A percentile compares a stretch with the other conserved stretches of the same genome.
Conservation (phyloP, 148 eudicot species). For the Limonium bicolor region DNA sequence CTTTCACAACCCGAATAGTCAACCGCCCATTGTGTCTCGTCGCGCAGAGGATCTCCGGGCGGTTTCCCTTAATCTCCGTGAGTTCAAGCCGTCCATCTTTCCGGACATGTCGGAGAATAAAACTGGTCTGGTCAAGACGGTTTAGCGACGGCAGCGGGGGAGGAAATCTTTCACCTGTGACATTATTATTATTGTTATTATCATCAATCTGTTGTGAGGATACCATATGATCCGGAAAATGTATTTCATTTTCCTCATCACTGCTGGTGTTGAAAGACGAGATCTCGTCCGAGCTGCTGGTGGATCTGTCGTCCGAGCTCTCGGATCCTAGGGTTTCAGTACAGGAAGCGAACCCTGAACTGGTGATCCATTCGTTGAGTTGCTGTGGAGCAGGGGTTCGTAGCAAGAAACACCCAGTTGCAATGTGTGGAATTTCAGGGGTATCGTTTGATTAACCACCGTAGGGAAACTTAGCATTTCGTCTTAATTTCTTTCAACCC, state of each 20-base stretch:
- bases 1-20: constrained; percentile 20
- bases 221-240: not conserved
- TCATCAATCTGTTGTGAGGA: not conserved
- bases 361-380: no score
- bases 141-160: constrained; percentile 41
- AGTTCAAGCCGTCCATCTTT: constrained; percentile 36
- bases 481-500: no score
- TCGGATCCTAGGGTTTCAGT: constrained; percentile 56
- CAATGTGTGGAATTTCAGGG: no score
- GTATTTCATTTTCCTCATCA: not conserved
- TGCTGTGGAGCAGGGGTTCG: no score
- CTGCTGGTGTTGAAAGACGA: not conserved
- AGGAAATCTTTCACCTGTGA: constrained; percentile 18
- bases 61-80: constrained; percentile 20
- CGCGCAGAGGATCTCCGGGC: constrained; percentile 28
- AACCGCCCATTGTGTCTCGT: constrained; percentile 44
- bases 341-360: constrained; percentile 36
- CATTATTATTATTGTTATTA: not conserved
- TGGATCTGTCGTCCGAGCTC: constrained; percentile 32
- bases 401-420: no score
- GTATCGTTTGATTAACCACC: no score
- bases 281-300: not conserved
- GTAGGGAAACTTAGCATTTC: no score
- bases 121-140: constrained; percentile 21
- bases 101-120: constrained; percentile 24